A percentile compares a stretch with the other conserved stretches of the same genome.
These are phyloP conservation scores for Corrigiola litoralis DNA, from an alignment of 179 eudicot species.

Conservation along the genomic window DNA sequence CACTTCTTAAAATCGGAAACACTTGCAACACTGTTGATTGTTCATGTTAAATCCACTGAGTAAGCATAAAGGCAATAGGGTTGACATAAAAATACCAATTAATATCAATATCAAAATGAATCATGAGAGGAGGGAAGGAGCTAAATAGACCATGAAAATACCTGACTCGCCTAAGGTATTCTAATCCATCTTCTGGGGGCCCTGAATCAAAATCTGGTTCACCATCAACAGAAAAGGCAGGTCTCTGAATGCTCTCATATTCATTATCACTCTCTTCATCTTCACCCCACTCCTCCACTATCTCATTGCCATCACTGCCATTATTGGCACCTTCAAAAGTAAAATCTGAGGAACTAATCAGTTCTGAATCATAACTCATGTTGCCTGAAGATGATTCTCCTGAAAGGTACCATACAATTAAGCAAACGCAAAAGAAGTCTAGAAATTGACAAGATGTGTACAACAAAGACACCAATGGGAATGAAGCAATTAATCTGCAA, in stretches of 20 bases:
- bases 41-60: too few relatives aligned
- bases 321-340: constrained; percentile 18
- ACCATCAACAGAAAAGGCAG: constrained; percentile 82
- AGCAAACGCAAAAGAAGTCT: constrained; percentile 8
- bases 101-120: not conserved
- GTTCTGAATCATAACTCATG: constrained; percentile 28
- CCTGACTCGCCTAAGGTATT: constrained; percentile 98
- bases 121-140: constrained; percentile 2
- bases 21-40: not conserved
- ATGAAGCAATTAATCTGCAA: not conserved
- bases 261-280: constrained; percentile 73
- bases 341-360: constrained; percentile 18
- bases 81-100: not conserved
- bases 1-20: not conserved
- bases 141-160: constrained; percentile 22
- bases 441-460: not conserved
- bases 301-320: constrained; percentile 24
- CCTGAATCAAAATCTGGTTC: constrained; percentile 96
- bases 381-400: constrained; percentile 38
- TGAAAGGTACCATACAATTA: constrained; percentile 34
- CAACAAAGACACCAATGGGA: constrained; percentile 7
- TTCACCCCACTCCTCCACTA: constrained; percentile 44
- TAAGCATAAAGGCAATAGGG: too few relatives aligned
- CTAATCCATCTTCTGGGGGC: constrained; percentile 89
- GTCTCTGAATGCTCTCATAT: constrained; percentile 57